Base-by-base conservation (phyloP, 2,329 filamentous ascomycete genomes). In the Byssothecium circinans region DNA sequence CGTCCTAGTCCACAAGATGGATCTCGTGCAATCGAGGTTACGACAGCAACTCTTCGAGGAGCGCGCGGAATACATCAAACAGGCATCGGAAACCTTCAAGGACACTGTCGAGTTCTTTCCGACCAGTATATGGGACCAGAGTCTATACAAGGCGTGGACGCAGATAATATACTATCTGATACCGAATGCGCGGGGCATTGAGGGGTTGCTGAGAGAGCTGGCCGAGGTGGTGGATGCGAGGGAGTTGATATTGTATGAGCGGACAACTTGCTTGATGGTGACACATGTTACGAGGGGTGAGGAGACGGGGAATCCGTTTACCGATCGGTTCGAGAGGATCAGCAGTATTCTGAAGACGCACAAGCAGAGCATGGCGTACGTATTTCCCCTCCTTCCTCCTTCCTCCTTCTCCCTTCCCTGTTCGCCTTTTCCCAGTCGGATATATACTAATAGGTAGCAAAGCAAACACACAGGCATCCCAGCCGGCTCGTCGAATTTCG, bases 271-370 rank as follows among this genome's bases (percentile, higher is more conserved):
- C 73, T 81, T 99, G 0, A 95, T 92, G 43, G 91, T 99, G n/a
- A 95, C 91, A 0, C 90, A 88, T 48, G 94, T 95, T 75, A 89
- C 89, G 4, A 87, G 88, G 1, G 79, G 83, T 15, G 80, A 86
- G 52, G 91, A 91, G 36, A 79, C 81, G 29, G 74, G 82, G 41
- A 99, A 99, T 69, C 92, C 94, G 1, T 95, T 89, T 53, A 87
- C 87, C 41, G 94, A 99, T 73, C 88, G 94, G 2, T 91, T 96
- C 62, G 94, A 99, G 78, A 87, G 88, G 59, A 88, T 99, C 66
- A 94, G 88, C 53, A 97, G 96, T 71, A 96, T 99, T 65, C 88
- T 99, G 74, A 99, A 99, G 76, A 91, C 92, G 49, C 96, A 97
- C 78, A 99, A 97, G 77, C 92, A 97, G 75, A 83, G 74, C 41